Evolutionary conservation across 1,284 basidiomycete species (phyloP).

Genomic region (Fomitopsis pinicola): DNA sequence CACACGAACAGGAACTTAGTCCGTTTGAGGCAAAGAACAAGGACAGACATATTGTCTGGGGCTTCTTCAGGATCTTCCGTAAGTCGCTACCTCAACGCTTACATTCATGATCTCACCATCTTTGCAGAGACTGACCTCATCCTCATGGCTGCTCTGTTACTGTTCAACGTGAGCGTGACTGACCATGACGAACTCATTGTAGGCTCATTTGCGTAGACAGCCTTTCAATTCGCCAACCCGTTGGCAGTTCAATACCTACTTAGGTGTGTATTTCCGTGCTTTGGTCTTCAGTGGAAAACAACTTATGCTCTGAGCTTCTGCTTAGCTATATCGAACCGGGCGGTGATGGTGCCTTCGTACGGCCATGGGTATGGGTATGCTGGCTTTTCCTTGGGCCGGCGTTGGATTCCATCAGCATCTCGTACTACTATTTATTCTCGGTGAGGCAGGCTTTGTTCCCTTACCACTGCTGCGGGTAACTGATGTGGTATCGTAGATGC

Average conservation of each 20-base stretch:
- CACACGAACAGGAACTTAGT: conserved; percentile 9
- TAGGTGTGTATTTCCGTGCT: not conserved
- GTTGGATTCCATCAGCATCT: conserved; percentile 28
- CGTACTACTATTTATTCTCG: conserved; percentile 28
- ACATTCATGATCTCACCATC: not conserved
- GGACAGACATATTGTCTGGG: conserved; percentile 24
- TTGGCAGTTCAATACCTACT: conserved; percentile 35
- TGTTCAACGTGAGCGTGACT: not conserved
- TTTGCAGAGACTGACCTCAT: not conserved
- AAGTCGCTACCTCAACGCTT: not conserved
- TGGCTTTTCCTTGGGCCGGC: conserved; percentile 55
- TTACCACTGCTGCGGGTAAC: not conserved
- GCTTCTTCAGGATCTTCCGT: conserved; percentile 22
- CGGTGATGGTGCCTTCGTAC: conserved; percentile 29
- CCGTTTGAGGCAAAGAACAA: conserved; percentile 12
- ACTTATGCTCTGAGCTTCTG: too few species aligned
- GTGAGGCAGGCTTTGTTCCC: conserved; percentile 6
- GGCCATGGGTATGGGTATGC: conserved; percentile 56
- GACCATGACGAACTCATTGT: too few species aligned
- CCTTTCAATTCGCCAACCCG: conserved; percentile 30
- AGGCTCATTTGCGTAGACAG: not conserved
- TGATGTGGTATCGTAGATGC: conserved; percentile 22
- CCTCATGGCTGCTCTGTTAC: conserved; percentile 5
- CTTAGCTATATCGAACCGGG: conserved; percentile 36
- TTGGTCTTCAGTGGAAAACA: too few species aligned